Conservation (phyloP, 176 grass and related monocot genomes). For the Eragrostis curvula region DNA sequence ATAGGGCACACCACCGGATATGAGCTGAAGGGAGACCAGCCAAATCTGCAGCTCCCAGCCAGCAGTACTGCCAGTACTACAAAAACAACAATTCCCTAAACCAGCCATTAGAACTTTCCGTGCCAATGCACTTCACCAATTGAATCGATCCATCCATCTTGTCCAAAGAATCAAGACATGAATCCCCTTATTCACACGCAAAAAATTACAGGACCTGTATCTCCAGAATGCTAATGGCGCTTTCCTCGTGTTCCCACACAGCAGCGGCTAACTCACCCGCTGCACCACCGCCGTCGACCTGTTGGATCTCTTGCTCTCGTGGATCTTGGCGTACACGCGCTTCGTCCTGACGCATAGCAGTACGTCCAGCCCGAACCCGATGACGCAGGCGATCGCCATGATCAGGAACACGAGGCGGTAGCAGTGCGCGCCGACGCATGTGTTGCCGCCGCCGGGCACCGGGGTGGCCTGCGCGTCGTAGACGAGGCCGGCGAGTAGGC, state of each 20-base stretch:
- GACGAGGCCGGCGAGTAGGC: conserved; percentile 85
- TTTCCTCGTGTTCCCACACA: not conserved
- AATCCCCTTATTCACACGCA: conserved; percentile 20
- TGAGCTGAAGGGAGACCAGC: not conserved
- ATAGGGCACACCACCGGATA: not conserved
- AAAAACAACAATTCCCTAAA: not conserved
- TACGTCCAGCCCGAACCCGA: conserved; percentile 78
- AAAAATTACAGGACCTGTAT: conserved; percentile 1
- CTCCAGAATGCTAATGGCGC: not conserved
- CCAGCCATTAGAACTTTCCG: not conserved
- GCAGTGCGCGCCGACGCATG: conserved; percentile 86
- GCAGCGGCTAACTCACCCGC: conserved; percentile 30
- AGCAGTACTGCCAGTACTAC: not conserved
- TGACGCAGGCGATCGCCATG: conserved; percentile 73
- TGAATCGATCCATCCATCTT: conserved; percentile 21
- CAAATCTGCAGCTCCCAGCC: not conserved
- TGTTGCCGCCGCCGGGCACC: conserved; percentile 79
- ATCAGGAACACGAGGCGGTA: conserved; percentile 83
- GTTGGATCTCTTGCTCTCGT: conserved; percentile 62
- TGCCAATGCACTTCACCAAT: not conserved
- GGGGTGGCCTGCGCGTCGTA: conserved; percentile 86
- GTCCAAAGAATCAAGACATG: conserved; percentile 23
- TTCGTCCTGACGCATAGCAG: conserved; percentile 76
- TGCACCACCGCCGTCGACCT: conserved; percentile 6
- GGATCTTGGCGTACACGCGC: conserved; percentile 75